Percentiles rank a stretch among this genome's conserved stretches.
phyloP scores from a whole-genome alignment of 768 basidiomycete species.

The Paxillus ammoniavirescens region DNA sequence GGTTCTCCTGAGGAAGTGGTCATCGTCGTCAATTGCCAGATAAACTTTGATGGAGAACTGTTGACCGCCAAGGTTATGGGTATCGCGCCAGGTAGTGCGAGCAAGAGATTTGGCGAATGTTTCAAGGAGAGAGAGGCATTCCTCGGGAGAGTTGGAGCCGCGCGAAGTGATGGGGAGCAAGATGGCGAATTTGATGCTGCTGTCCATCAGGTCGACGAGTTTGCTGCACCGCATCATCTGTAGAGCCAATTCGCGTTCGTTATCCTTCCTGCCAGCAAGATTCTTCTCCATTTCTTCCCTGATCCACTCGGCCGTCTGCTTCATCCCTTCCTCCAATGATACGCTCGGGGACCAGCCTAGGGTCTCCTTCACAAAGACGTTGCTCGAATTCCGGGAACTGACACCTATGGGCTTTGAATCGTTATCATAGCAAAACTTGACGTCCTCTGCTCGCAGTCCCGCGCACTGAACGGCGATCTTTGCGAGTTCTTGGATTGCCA shows the following conservation, averaged over 20 bases:
- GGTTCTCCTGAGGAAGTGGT: conserved; percentile 35
- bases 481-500: conserved; percentile 44
- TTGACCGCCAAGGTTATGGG: conserved; percentile 26
- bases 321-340: conserved; percentile 47
- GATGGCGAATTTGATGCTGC: conserved; percentile 45
- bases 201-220: conserved; percentile 36
- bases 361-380: conserved; percentile 30
- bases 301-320: conserved; percentile 48
- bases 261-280: conserved; percentile 4
- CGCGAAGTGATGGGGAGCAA: conserved; percentile 60
- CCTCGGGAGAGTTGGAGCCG: conserved; percentile 29
- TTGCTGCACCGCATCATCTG: conserved; percentile 33
- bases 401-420: conserved; percentile 44
- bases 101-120: conserved; percentile 43
- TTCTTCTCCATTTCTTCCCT: conserved; percentile 32
- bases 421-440: conserved; percentile 27
- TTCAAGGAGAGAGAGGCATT: conserved; percentile 43
- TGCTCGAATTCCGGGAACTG: conserved; percentile 51
- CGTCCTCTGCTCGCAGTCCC: conserved; percentile 26
- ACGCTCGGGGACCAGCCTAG: conserved; percentile 45
- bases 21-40: conserved; percentile 52
- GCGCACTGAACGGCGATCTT: conserved; percentile 36
- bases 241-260: conserved; percentile 16
- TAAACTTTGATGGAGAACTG: conserved; percentile 44
- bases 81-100: conserved; percentile 47